These are phyloP conservation scores for Rhizoclosmatium globosum DNA, from an alignment of 192 early-diverging fungal genomes.

Conservation along the genomic window DNA sequence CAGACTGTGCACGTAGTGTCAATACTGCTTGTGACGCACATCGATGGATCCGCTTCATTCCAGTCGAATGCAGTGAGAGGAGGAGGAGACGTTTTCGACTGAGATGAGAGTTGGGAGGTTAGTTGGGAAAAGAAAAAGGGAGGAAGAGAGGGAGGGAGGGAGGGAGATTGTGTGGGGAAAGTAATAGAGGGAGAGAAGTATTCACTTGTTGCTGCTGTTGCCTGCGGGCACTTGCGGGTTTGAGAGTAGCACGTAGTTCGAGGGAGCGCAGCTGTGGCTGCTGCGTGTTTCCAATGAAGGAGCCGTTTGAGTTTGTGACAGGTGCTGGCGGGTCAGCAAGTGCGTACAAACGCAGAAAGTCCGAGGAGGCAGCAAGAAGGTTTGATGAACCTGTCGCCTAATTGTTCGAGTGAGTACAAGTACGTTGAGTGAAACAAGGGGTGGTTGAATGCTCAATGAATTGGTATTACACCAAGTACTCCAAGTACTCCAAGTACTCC, in stretches of 20 bases:
- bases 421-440: too few species aligned
- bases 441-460: too few species aligned
- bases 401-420: too few species aligned
- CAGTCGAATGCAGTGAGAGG: conserved; percentile 98
- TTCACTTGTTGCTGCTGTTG: neutral
- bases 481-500: too few species aligned
- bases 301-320: neutral
- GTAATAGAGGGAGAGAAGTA: neutral
- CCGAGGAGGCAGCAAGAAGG: conserved; percentile 87
- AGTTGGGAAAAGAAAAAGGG: neutral
- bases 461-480: too few species aligned
- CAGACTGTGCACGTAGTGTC: conserved; percentile 99
- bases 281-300: neutral
- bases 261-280: neutral
- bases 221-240: neutral
- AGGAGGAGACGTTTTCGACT: conserved; percentile 80
- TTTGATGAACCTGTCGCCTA: conserved; percentile 51
- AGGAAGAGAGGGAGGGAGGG: neutral
- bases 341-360: conserved; percentile 91
- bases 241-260: neutral
- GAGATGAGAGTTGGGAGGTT: conserved; percentile 4
- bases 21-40: conserved; percentile 92
- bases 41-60: conserved; percentile 85
- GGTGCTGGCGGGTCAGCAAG: conserved; percentile 40
- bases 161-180: neutral